Base-by-base conservation (phyloP, 164 flowering plant species). In the Chimonanthus salicifolius region DNA sequence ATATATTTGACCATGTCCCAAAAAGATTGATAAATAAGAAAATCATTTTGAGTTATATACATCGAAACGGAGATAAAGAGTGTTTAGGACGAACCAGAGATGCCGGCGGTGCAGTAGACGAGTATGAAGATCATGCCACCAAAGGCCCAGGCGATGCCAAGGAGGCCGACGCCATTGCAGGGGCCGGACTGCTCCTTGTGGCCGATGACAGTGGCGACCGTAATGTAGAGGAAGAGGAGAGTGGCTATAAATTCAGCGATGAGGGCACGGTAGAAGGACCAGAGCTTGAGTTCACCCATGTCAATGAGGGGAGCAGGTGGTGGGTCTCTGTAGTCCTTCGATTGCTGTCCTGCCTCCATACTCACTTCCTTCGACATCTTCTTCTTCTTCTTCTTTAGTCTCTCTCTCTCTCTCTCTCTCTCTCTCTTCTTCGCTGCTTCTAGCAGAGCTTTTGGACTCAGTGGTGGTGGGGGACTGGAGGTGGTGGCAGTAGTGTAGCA, bases 81-180 rank as follows among this genome's bases (percentile, higher is more conserved):
- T 33, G 33, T 33, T 33, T 33, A 9, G 47, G 7, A 65, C 65
- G 47, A 49, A 83, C 86, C 84, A 6, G 86, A 83, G 71, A 83
- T 83, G 47, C 85, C 85, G 51, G 85, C 84, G 8, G 84, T 83
- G 78, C 85, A 83, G 82, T 83, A 83, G 50, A 83, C 85, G 43
- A 83, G 85, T 62, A 83, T 62, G 72, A 83, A 83, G 66, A 83
- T 83, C 85, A 83, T 83, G 69, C 86, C 86, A 58, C 86, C 86
- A 49, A 83, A 83, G 47, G 86, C 74, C 86, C 86, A 83, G 44
- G 86, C 86, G 13, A 83, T 81, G 49, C 84, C 86, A 7, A 83
- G 82, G 65, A 79, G 76, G 13, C 84, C 86, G 13, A 83, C 86
- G 18, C 81, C 80, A 16, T 7, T 74, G 71, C 86, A 83, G 18